Base-by-base conservation (phyloP, 176 grass and related monocot species). In the Zoysia pacifica region DNA sequence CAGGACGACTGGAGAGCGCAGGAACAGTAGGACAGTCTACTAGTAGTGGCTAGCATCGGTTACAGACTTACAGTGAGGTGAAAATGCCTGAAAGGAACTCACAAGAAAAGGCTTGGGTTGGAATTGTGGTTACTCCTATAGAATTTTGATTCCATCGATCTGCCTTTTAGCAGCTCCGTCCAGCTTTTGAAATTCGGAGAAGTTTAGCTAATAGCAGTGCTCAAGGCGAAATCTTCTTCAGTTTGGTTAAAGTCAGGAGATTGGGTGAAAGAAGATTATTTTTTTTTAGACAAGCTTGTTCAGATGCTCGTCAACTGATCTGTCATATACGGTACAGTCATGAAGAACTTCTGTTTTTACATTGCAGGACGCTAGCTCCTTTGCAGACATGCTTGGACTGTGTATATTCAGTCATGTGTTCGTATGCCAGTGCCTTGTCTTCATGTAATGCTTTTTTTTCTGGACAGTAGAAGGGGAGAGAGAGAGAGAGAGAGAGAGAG, bases 51-150 rank as follows among this genome's bases (percentile, higher is more conserved):
- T 19, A 9, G 48, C 28, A 28, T 28, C 28, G 28, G 28, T 28
- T 28, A 28, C 28, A 28, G 28, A 28, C 28, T 28, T 28, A 28
- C 7, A 42, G 45, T 53, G 82, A 78, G 36, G 54, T 84, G 82
- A 73, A 64, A 72, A 79, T 28, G 75, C 40, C 7, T 58, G 69
- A 80, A 73, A 58, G 69, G 35, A 62, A 60, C 50, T 42, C 76
- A 14, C 8, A 44, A 16, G 16, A 74, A 67, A 59, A 70, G 9
- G 28, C 20, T 47, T 7, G 41, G 28, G 28, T 28, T 19, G 38
- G 44, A 38, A 47, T 13, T 73, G 58, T 47, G 48, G 60, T 41
- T 28, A 28, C 28, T 28, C 68, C 35, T 39, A 40, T 72, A 8
- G 38, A 78, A 63, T 70, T 54, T 71, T 36, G 67, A 47, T 64